phyloP scores from a whole-genome alignment of 2,329 filamentous ascomycete genomes.

The Aspergillus aculeatinus region DNA sequence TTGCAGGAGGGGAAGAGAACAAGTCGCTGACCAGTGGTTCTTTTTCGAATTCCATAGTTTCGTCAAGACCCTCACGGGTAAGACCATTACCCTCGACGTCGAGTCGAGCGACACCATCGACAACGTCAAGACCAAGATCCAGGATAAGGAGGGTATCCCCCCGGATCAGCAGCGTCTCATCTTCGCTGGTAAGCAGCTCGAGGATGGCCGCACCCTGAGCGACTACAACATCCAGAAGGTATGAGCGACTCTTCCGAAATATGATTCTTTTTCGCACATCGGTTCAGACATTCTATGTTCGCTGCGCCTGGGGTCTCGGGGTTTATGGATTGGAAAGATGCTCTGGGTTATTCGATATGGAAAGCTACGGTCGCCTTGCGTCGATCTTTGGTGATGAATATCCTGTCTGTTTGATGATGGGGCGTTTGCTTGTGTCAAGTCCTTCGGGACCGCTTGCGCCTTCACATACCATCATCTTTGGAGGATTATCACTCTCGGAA shows the following conservation, averaged over 20 bases:
- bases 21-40: constrained; percentile 23
- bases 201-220: constrained; percentile 93
- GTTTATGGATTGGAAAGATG: constrained; percentile 5
- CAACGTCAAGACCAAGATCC: constrained; percentile 99
- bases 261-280: constrained; percentile 3
- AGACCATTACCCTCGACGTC: constrained; percentile 99
- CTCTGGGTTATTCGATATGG: constrained; percentile 6
- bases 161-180: constrained; percentile 98
- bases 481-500: neutral
- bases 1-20: constrained; percentile 7
- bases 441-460: neutral
- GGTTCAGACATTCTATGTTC: neutral
- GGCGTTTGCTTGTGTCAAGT: neutral
- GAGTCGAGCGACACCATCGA: constrained; percentile 99
- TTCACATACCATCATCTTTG: too few relatives aligned
- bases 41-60: constrained; percentile 66
- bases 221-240: constrained; percentile 99
- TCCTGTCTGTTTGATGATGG: neutral
- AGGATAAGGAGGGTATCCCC: constrained; percentile 99
- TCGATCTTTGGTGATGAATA: neutral
- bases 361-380: neutral
- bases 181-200: constrained; percentile 98
- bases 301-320: neutral
- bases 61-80: constrained; percentile 99
- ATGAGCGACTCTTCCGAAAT: constrained; percentile 36